These are phyloP conservation scores for Ascomycota sp. DNA, from an alignment of 2,329 filamentous ascomycete species.

Conservation along the genomic window DNA sequence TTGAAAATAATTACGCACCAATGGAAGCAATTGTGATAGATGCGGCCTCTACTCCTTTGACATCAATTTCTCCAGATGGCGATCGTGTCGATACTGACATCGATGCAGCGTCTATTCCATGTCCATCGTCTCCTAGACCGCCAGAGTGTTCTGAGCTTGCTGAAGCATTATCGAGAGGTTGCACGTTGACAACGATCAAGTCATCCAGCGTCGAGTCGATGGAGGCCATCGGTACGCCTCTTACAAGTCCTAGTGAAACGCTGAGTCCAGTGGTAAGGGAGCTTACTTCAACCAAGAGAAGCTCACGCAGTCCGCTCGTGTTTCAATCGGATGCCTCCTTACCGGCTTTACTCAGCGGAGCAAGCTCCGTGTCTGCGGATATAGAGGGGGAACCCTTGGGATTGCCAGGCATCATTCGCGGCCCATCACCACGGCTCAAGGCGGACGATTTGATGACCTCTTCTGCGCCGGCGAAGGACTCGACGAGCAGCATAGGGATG, in stretches of 20 bases:
- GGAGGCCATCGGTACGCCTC: slow-evolving; percentile 24
- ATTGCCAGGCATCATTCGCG: slow-evolving; percentile 23
- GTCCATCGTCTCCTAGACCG: slow-evolving; percentile 25
- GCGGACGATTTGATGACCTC: slow-evolving; percentile 34
- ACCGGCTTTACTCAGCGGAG: slow-evolving; percentile 40
- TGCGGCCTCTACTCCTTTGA: not conserved
- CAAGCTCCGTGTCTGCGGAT: slow-evolving; percentile 43
- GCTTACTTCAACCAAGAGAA: slow-evolving; percentile 15
- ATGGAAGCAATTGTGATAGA: not conserved
- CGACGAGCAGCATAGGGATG: slow-evolving; percentile 24
- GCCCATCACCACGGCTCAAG: slow-evolving; percentile 23
- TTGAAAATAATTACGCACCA: slow-evolving; percentile 9
- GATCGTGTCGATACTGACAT: not conserved
- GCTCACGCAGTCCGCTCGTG: slow-evolving; percentile 24
- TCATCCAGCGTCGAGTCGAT: slow-evolving; percentile 33
- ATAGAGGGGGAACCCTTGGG: slow-evolving; percentile 38
- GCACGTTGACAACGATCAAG: slow-evolving; percentile 22
- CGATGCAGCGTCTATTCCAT: slow-evolving; percentile 14
- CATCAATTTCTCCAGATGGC: not conserved
- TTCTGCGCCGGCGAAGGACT: slow-evolving; percentile 27
- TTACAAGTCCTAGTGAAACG: slow-evolving; percentile 34
- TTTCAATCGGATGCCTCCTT: slow-evolving; percentile 45
- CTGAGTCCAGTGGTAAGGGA: slow-evolving; percentile 25
- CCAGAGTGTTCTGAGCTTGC: slow-evolving; percentile 13
- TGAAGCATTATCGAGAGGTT: slow-evolving; percentile 15